These are phyloP conservation scores for Lipomyces spencermartinsiae DNA, from an alignment of 805 yeast genomes.

Conservation along the genomic window DNA sequence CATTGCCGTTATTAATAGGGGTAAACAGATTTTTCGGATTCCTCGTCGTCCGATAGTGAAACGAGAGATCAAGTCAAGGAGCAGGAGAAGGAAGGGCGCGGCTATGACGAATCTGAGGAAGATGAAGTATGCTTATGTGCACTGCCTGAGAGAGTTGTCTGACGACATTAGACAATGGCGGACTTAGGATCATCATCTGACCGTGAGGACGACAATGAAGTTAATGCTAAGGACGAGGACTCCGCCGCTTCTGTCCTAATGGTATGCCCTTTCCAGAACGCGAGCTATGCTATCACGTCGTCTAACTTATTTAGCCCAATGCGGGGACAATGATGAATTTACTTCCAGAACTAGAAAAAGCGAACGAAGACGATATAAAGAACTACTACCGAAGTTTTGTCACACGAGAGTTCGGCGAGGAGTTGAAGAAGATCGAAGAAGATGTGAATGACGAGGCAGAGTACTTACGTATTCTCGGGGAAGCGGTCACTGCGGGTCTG, in stretches of 20 bases:
- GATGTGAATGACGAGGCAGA: not conserved
- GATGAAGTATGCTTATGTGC: not conserved
- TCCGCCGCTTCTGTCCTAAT: not conserved
- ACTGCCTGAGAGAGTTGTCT: not conserved
- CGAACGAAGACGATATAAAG: constrained; percentile 24
- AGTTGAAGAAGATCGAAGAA: constrained; percentile 1
- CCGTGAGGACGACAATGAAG: not conserved
- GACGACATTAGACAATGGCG: not conserved
- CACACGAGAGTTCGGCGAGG: constrained; percentile 13
- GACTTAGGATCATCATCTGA: not conserved
- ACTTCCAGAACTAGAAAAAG: constrained; percentile 17
- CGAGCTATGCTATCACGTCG: not conserved
- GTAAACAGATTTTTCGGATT: constrained; percentile 21
- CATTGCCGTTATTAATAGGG: not conserved
- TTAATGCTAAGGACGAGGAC: not conserved
- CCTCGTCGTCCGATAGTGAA: constrained; percentile 18
- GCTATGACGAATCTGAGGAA: constrained; percentile 8
- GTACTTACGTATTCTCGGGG: not conserved
- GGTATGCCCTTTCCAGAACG: not conserved
- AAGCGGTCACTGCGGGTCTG: constrained; percentile 17
- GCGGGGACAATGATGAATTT: constrained; percentile 7
- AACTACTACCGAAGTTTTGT: constrained; percentile 28
- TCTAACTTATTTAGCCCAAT: constrained; percentile 8
- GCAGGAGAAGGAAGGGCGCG: not conserved
- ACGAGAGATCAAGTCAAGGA: constrained; percentile 7